Conservation (phyloP, 2,329 filamentous ascomycete species). For the Tetracladium maxilliforme region DNA sequence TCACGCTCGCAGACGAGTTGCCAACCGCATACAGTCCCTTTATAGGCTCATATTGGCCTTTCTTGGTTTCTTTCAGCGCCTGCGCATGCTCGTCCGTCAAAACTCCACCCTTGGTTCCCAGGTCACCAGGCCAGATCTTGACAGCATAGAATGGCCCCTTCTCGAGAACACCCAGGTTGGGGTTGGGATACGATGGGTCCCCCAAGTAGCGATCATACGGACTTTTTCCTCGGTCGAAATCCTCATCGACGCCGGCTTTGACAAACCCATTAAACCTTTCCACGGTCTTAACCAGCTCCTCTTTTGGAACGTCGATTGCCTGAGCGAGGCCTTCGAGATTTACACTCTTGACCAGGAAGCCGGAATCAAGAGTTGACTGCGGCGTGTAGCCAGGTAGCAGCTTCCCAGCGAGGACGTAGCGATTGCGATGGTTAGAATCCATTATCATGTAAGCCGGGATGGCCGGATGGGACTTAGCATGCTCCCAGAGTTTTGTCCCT, state of each 20-base stretch:
- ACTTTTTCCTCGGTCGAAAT: conserved; percentile 17
- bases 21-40: conserved; percentile 18
- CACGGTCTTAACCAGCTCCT: conserved; percentile 11
- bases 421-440: conserved; percentile 14
- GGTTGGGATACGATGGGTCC: conserved; percentile 14
- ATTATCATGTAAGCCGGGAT: conserved; percentile 17
- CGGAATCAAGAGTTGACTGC: conserved; percentile 7
- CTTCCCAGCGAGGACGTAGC: conserved; percentile 12
- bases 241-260: conserved; percentile 12
- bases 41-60: conserved; percentile 8
- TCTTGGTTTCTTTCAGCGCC: conserved; percentile 8
- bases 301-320: conserved; percentile 9
- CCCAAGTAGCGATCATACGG: conserved; percentile 17
- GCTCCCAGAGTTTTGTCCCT: conserved; percentile 10
- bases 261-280: conserved; percentile 15
- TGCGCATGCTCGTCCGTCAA: conserved; percentile 16
- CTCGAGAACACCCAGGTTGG: conserved; percentile 14
- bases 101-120: conserved; percentile 21
- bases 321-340: conserved; percentile 12
- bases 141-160: conserved; percentile 17
- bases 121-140: conserved; percentile 18
- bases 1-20: conserved; percentile 16
- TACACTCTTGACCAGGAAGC: conserved; percentile 10
- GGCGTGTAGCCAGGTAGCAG: conserved; percentile 6
- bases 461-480: conserved; percentile 6